Conservation (phyloP, 1,139 yeast genomes). For the Lodderomyces orthopsilosis region DNA sequence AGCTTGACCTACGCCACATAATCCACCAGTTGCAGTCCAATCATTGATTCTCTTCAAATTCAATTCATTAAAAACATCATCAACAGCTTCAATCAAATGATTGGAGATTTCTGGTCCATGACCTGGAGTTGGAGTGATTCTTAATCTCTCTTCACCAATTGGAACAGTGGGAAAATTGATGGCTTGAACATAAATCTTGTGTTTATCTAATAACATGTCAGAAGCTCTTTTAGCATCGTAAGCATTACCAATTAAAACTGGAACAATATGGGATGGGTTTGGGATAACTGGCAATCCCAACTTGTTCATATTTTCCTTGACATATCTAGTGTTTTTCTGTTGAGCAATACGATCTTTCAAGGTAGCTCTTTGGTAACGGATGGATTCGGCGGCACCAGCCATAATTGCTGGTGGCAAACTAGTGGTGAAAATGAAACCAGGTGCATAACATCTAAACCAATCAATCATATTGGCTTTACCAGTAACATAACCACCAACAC, state of each 20-base stretch:
- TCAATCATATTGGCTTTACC: conserved; percentile 82
- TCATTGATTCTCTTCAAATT: conserved; percentile 71
- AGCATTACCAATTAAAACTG: conserved; percentile 92
- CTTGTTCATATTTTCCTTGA: conserved; percentile 64
- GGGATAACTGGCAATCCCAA: conserved; percentile 94
- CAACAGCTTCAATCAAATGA: conserved; percentile 73
- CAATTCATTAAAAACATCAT: conserved; percentile 74
- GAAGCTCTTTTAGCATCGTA: conserved; percentile 88
- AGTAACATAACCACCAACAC: conserved; percentile 97
- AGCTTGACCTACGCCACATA: conserved; percentile 78
- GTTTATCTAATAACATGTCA: conserved; percentile 78
- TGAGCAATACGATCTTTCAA: conserved; percentile 77
- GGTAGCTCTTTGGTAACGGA: conserved; percentile 79
- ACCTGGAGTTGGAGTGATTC: conserved; percentile 98
- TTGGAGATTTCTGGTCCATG: conserved; percentile 78
- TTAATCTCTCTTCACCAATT: conserved; percentile 90
- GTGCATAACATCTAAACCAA: conserved; percentile 95
- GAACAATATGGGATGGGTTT: conserved; percentile 96
- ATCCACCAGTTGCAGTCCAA: conserved; percentile 80
- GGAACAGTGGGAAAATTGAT: conserved; percentile 98
- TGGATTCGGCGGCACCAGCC: conserved; percentile 92
- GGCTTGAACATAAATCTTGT: conserved; percentile 93
- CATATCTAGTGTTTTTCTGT: conserved; percentile 82
- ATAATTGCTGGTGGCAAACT: conserved; percentile 95
- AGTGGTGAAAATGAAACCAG: conserved; percentile 96